Evolutionary conservation across 495 filamentous ascomycete genomes (phyloP), one percentile per base, ranked within the genome.

Genomic region (Trichoderma reesei): DNA sequence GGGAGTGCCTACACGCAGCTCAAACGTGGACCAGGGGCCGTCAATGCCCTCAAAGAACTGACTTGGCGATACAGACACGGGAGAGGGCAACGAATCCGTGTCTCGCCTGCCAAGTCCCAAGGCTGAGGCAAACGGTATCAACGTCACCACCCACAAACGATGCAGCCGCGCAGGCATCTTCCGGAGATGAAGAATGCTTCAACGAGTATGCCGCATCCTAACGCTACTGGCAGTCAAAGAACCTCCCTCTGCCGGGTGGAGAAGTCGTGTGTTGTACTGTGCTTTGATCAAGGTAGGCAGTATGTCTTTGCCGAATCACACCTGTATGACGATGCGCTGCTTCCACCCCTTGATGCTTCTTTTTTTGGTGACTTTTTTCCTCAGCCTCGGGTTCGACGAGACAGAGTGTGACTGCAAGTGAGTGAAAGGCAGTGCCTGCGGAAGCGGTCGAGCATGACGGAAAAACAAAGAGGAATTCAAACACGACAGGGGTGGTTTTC

Each of bases 1-100:
- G 3, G 51, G 51, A 56, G 51, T 56, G 11, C 51, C 51, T 56
- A 56, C 51, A 26, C 51, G 51, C 26, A 56, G 16, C 51, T 56
- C 51, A 56, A 56, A 56, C 1, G 26, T 33, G 33, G 51, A 56
- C 51, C 51, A 56, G 34, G 51, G 51, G 11, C 51, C 51, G 34
- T 56, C 51, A 3, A 56, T 11, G 7, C 51, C 51, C 26, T 56
- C 51, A 34, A 56, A 56, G 20, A 56, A 31, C 26, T 56, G 51
- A 33, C 51, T 56, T 11, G 51, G 51, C 9, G 51, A 56, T 9
- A 56, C 51, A 13, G 51, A 56, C 18, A 56, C 20, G 51, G 51
- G 26, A 31, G 51, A 14, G 2, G 51, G 51, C 0, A 56, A 8
- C 4, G 51, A 8, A 16, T 56, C 51, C 11, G 20, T 11, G 31